phyloP scores from a whole-genome alignment of 2,329 filamentous ascomycete genomes.

The Aspergillus ibericus region DNA sequence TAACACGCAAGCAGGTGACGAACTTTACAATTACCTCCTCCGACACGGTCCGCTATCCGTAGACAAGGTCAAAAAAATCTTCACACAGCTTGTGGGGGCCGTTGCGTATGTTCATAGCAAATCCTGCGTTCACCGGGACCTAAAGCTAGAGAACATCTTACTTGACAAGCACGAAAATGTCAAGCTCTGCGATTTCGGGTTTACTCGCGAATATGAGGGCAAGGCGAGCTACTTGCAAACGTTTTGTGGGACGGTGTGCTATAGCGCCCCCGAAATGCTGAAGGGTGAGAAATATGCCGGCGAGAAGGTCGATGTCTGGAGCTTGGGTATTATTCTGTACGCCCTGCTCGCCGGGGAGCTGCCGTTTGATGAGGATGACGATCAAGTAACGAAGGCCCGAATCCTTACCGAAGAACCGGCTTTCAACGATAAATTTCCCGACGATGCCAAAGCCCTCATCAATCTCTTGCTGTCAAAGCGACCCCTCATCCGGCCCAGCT shows the following conservation, averaged over 20 bases:
- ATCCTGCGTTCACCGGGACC: constrained; percentile 91
- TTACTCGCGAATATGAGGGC: constrained; percentile 95
- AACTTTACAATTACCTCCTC: constrained; percentile 94
- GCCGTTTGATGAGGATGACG: constrained; percentile 95
- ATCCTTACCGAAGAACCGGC: constrained; percentile 84
- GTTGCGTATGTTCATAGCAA: constrained; percentile 94
- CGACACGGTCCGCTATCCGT: constrained; percentile 79
- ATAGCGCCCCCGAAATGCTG: constrained; percentile 97
- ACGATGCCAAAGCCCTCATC: constrained; percentile 75
- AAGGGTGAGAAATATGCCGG: constrained; percentile 97
- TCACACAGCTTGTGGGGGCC: constrained; percentile 90
- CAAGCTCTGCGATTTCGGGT: constrained; percentile 96
- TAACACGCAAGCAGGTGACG: constrained; percentile 65
- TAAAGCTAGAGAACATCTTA: constrained; percentile 95
- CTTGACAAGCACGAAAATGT: constrained; percentile 97
- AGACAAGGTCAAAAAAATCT: constrained; percentile 90
- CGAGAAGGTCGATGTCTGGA: constrained; percentile 98
- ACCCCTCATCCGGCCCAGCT: constrained; percentile 74
- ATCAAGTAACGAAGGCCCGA: constrained; percentile 77
- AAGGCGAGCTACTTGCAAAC: constrained; percentile 93
- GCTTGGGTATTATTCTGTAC: constrained; percentile 87
- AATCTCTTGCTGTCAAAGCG: constrained; percentile 84
- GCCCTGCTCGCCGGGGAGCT: constrained; percentile 78
- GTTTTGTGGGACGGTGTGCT: constrained; percentile 96
- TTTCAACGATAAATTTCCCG: constrained; percentile 76